phyloP scores from a whole-genome alignment of 73 alveolate species.

The Breviolum minutum region DNA sequence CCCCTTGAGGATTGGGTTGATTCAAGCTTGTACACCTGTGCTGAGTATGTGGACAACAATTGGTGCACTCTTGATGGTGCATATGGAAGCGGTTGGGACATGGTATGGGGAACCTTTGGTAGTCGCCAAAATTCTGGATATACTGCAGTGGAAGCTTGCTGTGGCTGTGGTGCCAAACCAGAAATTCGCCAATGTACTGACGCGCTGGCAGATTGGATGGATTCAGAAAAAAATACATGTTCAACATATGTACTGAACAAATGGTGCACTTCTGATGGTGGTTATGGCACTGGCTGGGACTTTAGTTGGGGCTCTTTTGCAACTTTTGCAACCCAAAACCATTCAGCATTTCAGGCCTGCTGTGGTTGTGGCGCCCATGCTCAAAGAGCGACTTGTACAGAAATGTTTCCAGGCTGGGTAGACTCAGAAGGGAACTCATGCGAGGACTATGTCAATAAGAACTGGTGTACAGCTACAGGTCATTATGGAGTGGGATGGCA shows the following conservation, averaged over 20 bases:
- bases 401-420: too few species aligned
- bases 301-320: not conserved
- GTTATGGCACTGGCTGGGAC: conserved; percentile 8
- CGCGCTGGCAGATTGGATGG: not conserved
- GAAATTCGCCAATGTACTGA: not conserved
- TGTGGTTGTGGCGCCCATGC: too few species aligned
- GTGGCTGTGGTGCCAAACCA: conserved; percentile 4
- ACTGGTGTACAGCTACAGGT: not conserved
- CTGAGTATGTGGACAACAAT: not conserved
- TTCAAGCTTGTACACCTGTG: not conserved
- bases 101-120: not conserved
- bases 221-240: not conserved
- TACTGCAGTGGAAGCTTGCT: conserved; percentile 10
- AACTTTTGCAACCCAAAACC: not conserved
- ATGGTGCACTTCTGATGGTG: not conserved
- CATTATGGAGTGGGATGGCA: not conserved
- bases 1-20: not conserved
- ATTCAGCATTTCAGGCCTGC: too few species aligned
- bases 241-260: not conserved
- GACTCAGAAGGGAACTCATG: not conserved
- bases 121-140: conserved; percentile 2
- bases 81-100: too few species aligned
- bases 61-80: not conserved
- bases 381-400: too few species aligned
- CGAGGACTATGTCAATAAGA: not conserved